Conservation (phyloP, 208 protist genomes). For the Naegleria lovaniensis region DNA sequence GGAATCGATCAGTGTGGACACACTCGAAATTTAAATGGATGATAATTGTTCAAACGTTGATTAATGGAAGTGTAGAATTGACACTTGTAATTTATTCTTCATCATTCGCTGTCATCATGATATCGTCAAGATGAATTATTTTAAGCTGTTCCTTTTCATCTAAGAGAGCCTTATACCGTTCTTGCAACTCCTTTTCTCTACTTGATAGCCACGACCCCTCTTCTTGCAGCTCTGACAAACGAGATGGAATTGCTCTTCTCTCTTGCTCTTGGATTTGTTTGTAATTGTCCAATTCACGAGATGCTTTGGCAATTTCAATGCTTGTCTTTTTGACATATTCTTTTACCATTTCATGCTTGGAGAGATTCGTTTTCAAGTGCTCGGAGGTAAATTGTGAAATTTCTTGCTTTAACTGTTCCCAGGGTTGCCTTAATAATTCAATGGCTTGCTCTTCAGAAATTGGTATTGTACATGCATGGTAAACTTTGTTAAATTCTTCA, state of each 20-base stretch:
- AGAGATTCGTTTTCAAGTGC: neutral
- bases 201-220: too few species aligned
- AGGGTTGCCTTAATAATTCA: neutral
- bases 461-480: neutral
- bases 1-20: too few species aligned
- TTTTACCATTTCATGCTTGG: neutral
- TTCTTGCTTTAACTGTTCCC: neutral
- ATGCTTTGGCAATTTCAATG: neutral
- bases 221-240: neutral
- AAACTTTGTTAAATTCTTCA: neutral
- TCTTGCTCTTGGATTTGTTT: neutral
- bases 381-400: neutral
- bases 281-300: neutral
- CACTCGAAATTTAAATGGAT: too few species aligned
- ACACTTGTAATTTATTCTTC: neutral
- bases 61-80: too few species aligned
- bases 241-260: neutral
- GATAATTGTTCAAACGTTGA: too few species aligned
- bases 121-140: neutral
- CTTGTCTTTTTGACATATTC: neutral
- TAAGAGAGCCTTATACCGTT: neutral
- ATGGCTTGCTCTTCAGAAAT: neutral
- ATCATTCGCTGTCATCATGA: neutral
- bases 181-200: constrained; percentile 3
- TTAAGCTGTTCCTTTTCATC: neutral